Base-by-base conservation (phyloP, 2,329 filamentous ascomycete genomes). In the Aspergillus melleus region DNA sequence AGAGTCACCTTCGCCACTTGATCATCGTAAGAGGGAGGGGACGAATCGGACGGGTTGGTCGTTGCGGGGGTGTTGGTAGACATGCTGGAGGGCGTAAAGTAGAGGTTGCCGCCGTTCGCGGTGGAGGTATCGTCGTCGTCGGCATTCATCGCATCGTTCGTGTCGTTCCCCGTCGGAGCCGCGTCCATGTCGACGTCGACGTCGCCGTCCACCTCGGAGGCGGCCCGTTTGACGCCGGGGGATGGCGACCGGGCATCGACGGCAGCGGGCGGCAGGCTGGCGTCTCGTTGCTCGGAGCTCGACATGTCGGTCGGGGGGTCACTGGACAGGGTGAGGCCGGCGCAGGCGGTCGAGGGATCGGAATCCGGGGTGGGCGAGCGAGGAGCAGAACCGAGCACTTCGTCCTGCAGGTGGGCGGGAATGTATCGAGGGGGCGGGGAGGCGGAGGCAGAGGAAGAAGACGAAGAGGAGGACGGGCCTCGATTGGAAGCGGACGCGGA, bases 1-100 rank as follows among this genome's bases (percentile, higher is more conserved):
- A 82, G 81, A 68, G 86, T 84, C 54, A 97, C 91, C 42, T 86
- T 86, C 59, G 84, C 84, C 60, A 96, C 87, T 74, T 97, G 94
- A 52, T 86, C 83, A 65, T 91, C 88, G 63, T 87, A 79, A 3
- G 81, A 76, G 12, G 81, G 83, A 32, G 12, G 69, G 64, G n/a
- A 64, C 64, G n/a, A 70, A 65, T 4, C 64, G 69, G 14, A 73
- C 69, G 42, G 42, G 20, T 19, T 46, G 6, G 69, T 67, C 1
- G 70, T 67, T 26, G 72, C 60, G 8, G 71, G 66, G 12, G 70
- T 73, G 55, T 70, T 73, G 53, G 75, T 74, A 10, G 75, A 75
- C 64, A 72, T 73, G 61, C 70, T 77, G 20, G 77, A 78, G 3
- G 74, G 72, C 2, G 72, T 76, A 24, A 72, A 73, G 67, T 77